Evolutionary conservation across 176 grass and related monocot genomes (phyloP).

Genomic region (Luzula sylvatica): DNA sequence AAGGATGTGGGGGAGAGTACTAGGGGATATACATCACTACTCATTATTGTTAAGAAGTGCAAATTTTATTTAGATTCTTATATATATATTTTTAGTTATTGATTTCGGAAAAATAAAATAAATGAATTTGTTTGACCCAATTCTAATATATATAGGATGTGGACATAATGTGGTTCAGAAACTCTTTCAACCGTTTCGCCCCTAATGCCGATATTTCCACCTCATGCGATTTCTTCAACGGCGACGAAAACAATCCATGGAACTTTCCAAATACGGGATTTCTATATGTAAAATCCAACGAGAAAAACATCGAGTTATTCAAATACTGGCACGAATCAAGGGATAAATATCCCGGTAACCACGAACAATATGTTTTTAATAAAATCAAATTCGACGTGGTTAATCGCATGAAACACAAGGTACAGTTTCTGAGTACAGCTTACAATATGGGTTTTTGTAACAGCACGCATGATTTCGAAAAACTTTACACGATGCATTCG

Average conservation of each 20-base stretch:
- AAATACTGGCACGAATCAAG: slow-evolving; percentile 45
- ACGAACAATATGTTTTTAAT: slow-evolving; percentile 71
- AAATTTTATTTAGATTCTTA: no score
- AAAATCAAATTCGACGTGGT: slow-evolving; percentile 48
- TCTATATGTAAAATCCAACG: slow-evolving; percentile 46
- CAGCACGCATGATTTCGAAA: slow-evolving; percentile 51
- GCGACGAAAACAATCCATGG: slow-evolving; percentile 31
- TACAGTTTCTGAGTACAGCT: slow-evolving; percentile 59
- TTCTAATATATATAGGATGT: slow-evolving; percentile 36
- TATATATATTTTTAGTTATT: no score
- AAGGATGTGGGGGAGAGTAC: no score
- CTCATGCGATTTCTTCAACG: slow-evolving; percentile 61
- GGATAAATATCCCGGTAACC: slow-evolving; percentile 28
- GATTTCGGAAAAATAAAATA: neutral
- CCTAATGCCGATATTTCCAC: slow-evolving; percentile 49
- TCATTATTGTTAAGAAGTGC: no score
- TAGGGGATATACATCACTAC: no score
- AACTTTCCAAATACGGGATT: slow-evolving; percentile 79
- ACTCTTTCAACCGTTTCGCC: slow-evolving; percentile 54
- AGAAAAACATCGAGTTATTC: slow-evolving; percentile 33
- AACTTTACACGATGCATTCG: slow-evolving; percentile 67
- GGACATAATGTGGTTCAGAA: slow-evolving; percentile 75
- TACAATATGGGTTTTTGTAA: slow-evolving; percentile 66
- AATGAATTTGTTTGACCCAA: neutral
- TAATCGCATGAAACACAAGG: slow-evolving; percentile 21